phyloP scores from a whole-genome alignment of 306 rosid genomes.

The Betula pendula region DNA sequence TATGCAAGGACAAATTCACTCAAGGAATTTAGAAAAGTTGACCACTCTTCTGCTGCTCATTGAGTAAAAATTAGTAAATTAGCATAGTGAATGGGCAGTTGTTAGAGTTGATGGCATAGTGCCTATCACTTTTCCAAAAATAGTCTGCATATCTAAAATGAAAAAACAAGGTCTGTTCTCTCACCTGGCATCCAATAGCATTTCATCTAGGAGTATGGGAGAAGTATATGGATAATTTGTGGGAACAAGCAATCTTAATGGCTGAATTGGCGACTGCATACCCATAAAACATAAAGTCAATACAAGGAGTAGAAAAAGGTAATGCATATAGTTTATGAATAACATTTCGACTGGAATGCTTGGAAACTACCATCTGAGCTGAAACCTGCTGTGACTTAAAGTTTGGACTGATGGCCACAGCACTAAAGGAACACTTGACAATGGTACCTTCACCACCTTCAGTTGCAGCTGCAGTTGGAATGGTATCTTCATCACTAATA shows the following conservation, averaged over 20 bases:
- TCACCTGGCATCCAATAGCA: conserved; percentile 36
- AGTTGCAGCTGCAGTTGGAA: conserved; percentile 17
- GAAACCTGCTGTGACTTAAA: conserved; percentile 1
- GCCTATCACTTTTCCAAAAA: background rate
- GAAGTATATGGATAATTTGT: conserved; percentile 35
- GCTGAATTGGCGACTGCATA: conserved; percentile 39
- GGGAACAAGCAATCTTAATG: conserved; percentile 41
- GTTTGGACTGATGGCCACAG: conserved; percentile 22
- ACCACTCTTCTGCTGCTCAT: background rate
- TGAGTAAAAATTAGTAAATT: background rate
- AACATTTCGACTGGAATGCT: conserved; percentile 1
- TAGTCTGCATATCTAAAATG: background rate
- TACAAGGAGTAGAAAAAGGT: background rate
- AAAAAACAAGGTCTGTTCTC: background rate
- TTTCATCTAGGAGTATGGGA: conserved; percentile 30
- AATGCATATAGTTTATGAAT: background rate
- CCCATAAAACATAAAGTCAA: conserved; percentile 9
- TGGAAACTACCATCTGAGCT: conserved; percentile 29
- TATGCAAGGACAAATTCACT: background rate
- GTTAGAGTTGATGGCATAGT: background rate
- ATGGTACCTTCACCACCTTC: conserved; percentile 29
- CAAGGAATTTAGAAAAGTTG: background rate
- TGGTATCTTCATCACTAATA: conserved; percentile 26
- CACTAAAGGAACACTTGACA: conserved; percentile 29
- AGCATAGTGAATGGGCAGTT: background rate